These are phyloP conservation scores for Macrolepiota fuliginosa DNA, from an alignment of 768 basidiomycete genomes.

Conservation along the genomic window DNA sequence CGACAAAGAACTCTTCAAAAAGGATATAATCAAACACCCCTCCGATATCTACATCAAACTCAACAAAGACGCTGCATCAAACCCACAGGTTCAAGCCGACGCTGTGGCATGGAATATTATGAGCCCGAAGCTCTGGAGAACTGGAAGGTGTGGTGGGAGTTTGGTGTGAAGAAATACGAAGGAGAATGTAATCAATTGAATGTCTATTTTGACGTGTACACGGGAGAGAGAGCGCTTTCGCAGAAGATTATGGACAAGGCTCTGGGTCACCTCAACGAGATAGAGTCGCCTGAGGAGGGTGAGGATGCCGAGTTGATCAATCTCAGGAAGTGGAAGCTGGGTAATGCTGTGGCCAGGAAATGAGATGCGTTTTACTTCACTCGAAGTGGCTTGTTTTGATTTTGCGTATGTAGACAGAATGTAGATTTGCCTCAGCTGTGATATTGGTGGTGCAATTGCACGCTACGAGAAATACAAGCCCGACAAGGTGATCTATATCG, in stretches of 20 bases:
- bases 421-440: conserved; percentile 91
- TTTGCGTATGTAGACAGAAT: conserved; percentile 66
- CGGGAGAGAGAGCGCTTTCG: conserved; percentile 82
- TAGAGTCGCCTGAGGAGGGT: conserved; percentile 71
- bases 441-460: conserved; percentile 92
- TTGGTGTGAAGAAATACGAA: conserved; percentile 87
- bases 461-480: conserved; percentile 89
- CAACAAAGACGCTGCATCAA: conserved; percentile 46
- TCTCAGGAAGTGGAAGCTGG: conserved; percentile 86
- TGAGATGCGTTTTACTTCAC: conserved; percentile 42
- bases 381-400: background rate
- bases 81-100: conserved; percentile 68
- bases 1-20: conserved; percentile 74
- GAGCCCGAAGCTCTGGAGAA: conserved; percentile 80
- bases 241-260: conserved; percentile 73
- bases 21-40: conserved; percentile 92
- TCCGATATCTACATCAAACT: conserved; percentile 95
- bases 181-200: conserved; percentile 88
- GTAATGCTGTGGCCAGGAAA: conserved; percentile 85
- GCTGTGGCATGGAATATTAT: conserved; percentile 88
- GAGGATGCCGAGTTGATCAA: conserved; percentile 87
- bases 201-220: conserved; percentile 88
- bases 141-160: conserved; percentile 91
- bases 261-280: conserved; percentile 59
- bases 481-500: conserved; percentile 82